These are phyloP conservation scores for Hymenoscyphus repandus DNA, from an alignment of 2,329 filamentous ascomycete genomes.

Conservation along the genomic window DNA sequence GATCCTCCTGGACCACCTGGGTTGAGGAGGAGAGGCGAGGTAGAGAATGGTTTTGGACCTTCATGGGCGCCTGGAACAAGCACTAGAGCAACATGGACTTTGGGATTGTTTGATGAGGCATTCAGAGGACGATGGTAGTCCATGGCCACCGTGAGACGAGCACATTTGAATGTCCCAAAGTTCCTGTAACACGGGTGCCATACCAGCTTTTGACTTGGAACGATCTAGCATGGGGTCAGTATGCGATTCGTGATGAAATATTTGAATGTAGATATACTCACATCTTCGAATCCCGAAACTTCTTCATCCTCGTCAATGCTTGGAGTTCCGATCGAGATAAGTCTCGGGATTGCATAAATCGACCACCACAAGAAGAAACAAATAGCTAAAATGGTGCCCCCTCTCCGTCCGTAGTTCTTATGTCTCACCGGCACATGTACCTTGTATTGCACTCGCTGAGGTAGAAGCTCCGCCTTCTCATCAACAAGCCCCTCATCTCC, in stretches of 20 bases:
- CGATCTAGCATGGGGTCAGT: conserved; percentile 32
- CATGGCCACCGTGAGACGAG: conserved; percentile 43
- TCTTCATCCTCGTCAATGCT: not conserved
- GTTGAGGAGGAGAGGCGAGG: conserved; percentile 33
- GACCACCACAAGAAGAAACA: conserved; percentile 1
- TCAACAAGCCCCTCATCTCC: too few species aligned
- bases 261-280: not conserved
- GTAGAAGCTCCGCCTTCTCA: too few species aligned
- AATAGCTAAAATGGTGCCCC: not conserved
- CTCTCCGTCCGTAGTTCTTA: too few species aligned
- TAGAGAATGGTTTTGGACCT: conserved; percentile 27
- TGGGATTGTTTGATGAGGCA: conserved; percentile 24
- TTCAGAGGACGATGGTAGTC: conserved; percentile 40
- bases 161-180: conserved; percentile 32
- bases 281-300: conserved; percentile 1
- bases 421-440: too few species aligned
- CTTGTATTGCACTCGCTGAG: too few species aligned
- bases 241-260: not conserved
- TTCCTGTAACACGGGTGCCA: conserved; percentile 39
- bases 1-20: conserved; percentile 21
- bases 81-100: conserved; percentile 26
- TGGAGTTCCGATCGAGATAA: not conserved
- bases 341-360: not conserved
- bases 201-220: conserved; percentile 38
- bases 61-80: conserved; percentile 20